Conservation (phyloP, 257 asterid species). For the Coffea canephora region DNA sequence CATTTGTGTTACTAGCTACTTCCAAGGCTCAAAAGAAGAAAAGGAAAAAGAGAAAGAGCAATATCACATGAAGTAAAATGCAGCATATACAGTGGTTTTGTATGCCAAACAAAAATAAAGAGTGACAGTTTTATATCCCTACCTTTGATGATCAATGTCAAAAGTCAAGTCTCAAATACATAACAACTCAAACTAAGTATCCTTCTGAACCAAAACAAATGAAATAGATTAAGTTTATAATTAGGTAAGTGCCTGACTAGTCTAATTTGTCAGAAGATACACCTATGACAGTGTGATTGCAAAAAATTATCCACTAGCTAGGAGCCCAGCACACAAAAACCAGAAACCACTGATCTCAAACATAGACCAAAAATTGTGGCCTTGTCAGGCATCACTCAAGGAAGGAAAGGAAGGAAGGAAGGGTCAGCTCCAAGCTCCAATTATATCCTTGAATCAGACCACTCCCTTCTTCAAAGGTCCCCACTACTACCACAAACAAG, state of each 20-base stretch:
- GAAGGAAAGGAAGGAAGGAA: constrained; percentile 26
- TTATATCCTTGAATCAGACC: constrained; percentile 32
- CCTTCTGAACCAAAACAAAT: not conserved
- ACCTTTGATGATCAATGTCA: not conserved
- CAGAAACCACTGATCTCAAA: constrained; percentile 23
- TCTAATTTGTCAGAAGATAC: constrained; percentile 6
- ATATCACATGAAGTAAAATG: too few species aligned
- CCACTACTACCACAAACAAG: constrained; percentile 21
- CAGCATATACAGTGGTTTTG: too few species aligned
- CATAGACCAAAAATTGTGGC: constrained; percentile 41
- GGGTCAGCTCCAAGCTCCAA: constrained; percentile 34
- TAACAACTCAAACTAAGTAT: not conserved
- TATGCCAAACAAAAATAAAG: too few species aligned
- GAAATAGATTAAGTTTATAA: not conserved
- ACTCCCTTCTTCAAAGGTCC: constrained; percentile 42
- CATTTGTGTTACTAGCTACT: too few species aligned
- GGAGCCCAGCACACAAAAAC: constrained; percentile 1
- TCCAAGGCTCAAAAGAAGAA: too few species aligned
- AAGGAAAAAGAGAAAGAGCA: too few species aligned
- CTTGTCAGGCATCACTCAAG: constrained; percentile 36
- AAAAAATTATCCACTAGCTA: constrained; percentile 6
- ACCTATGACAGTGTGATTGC: not conserved
- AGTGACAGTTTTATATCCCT: too few species aligned
- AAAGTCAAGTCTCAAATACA: not conserved
- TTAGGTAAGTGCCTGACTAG: not conserved